Base-by-base conservation (phyloP, 768 basidiomycete genomes). In the Pulveroboletus sp. region DNA sequence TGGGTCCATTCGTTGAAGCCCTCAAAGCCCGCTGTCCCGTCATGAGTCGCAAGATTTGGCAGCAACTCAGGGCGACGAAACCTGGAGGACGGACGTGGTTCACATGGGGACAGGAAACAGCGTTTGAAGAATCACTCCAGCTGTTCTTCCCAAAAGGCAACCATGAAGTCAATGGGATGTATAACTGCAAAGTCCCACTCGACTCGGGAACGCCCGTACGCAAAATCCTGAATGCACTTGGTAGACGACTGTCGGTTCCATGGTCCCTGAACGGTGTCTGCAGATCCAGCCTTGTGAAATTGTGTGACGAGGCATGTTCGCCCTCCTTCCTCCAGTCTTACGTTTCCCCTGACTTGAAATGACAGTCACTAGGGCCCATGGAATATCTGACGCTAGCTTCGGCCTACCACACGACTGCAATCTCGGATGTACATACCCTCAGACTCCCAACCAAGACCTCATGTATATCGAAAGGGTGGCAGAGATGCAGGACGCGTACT, bases 381-480 rank as follows among this genome's bases (percentile, higher is more conserved):
- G 18, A 43, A 15, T 43, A 31, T 21, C 10, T 30, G 41, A 28
- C 26, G 8, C 8, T 9, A 10, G 18, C 9, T 18, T 21, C 28
- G 28, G 6, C 42, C 8, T 31, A 31, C 7, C 42, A 73, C 50
- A 77, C 75, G n/a, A 61, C 81, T 48, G 69, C 74, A 49, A 69
- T 82, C 37, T 71, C 75, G 32, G 62, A 39, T 26, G 15, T 21
- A 28, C 27, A 27, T 27, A 6, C n/a, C 40, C 27, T 28, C 7
- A 7, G 27, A 41, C 40, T 81, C 6, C 72, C 75, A 6, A 67
- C 71, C 30, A 83, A 81, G n/a, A n/a, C n/a, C n/a, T n/a, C n/a
- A n/a, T n/a, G n/a, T n/a, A n/a, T n/a, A n/a, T n/a, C n/a, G n/a
- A 68, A 78, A 83, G 81, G 60, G 80, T 79, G 21, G 21, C 21